These are phyloP conservation scores for Xylariaceae sp. DNA, from an alignment of 2,329 filamentous ascomycete species.

Conservation along the genomic window DNA sequence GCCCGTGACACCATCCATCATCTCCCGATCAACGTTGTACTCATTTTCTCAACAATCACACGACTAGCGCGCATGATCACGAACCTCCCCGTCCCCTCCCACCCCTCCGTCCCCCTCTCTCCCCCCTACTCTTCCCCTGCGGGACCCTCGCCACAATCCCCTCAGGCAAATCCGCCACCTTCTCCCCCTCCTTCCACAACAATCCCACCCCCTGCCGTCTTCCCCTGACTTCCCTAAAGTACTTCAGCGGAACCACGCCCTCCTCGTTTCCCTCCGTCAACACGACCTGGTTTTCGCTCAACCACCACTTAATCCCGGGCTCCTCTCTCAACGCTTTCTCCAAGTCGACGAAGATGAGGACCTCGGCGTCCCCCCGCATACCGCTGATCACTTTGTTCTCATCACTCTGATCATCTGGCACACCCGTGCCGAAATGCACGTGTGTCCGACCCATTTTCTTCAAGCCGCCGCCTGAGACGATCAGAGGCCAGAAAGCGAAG, in stretches of 20 bases:
- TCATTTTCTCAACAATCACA: neutral
- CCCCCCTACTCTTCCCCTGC: constrained; percentile 42
- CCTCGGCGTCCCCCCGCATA: constrained; percentile 71
- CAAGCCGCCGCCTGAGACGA: constrained; percentile 71
- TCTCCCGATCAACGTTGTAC: neutral
- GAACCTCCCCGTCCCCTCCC: constrained; percentile 17
- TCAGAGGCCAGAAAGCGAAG: constrained; percentile 70
- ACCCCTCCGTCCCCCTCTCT: constrained; percentile 29
- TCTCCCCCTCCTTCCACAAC: constrained; percentile 65
- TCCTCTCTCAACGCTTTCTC: constrained; percentile 55
- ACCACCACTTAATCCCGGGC: constrained; percentile 63
- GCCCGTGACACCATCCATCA: neutral
- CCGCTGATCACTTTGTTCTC: constrained; percentile 61
- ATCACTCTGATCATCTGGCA: constrained; percentile 41
- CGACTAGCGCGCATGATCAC: neutral
- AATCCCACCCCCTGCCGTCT: constrained; percentile 55
- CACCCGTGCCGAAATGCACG: constrained; percentile 78
- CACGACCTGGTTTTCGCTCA: constrained; percentile 72
- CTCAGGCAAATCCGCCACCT: constrained; percentile 61
- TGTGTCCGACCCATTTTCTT: constrained; percentile 79
- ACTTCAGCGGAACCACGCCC: constrained; percentile 59
- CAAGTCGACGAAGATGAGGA: constrained; percentile 74
- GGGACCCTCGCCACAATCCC: constrained; percentile 47
- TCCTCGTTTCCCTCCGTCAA: constrained; percentile 55
- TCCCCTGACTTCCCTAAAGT: constrained; percentile 67